Conservation (phyloP, 2,329 filamentous ascomycete species). For the Pseudogymnoascus sp. region DNA sequence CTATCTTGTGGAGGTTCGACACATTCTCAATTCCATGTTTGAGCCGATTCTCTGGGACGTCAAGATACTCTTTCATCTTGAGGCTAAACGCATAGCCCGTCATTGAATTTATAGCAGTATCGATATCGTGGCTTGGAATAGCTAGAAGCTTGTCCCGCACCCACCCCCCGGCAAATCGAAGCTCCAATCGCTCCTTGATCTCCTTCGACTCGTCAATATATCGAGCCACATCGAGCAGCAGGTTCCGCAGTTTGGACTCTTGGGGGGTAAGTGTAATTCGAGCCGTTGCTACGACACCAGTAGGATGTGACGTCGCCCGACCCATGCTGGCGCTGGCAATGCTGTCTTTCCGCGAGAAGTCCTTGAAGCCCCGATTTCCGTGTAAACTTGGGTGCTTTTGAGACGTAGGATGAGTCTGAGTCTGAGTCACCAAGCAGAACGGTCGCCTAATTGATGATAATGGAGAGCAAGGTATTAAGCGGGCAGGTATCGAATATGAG, state of each 20-base stretch:
- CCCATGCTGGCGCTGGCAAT: neutral
- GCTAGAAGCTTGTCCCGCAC: constrained; percentile 77
- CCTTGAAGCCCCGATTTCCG: neutral
- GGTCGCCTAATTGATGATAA: neutral
- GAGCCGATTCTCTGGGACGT: constrained; percentile 48
- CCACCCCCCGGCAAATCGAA: constrained; percentile 82
- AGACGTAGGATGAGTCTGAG: neutral
- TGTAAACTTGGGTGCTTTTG: neutral
- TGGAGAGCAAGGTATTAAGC: neutral
- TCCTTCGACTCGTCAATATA: constrained; percentile 51
- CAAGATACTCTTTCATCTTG: constrained; percentile 61
- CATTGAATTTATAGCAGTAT: constrained; percentile 79
- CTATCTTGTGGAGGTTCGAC: constrained; percentile 77
- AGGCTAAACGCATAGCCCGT: constrained; percentile 71
- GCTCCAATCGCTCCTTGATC: constrained; percentile 48
- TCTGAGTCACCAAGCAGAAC: neutral
- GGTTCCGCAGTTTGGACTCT: constrained; percentile 64
- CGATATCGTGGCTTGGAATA: constrained; percentile 69
- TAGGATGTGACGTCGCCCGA: neutral
- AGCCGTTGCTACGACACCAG: constrained; percentile 18
- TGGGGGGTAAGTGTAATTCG: constrained; percentile 55
- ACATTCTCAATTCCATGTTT: constrained; percentile 59
- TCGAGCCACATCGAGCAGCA: constrained; percentile 74
- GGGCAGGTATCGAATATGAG: neutral
- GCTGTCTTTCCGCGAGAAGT: neutral